Percentiles rank a stretch among this genome's conserved stretches.
phyloP scores from a whole-genome alignment of 129 eudicot genomes.

The Scalesia atractyloides region DNA sequence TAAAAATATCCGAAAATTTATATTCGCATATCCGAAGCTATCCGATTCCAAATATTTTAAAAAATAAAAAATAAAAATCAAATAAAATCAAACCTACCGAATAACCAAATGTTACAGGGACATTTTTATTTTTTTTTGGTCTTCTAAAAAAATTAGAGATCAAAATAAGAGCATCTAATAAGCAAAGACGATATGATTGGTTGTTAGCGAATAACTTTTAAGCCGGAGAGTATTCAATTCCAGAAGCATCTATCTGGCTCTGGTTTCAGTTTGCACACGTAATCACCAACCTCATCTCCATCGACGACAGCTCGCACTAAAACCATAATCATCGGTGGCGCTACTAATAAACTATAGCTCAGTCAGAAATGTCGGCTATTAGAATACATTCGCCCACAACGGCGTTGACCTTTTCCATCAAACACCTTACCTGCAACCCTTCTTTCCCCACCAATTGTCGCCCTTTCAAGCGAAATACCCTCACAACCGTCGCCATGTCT shows the following conservation, averaged over 20 bases:
- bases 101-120: no score
- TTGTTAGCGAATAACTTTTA: neutral
- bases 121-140: no score
- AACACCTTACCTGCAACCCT: conserved; percentile 49
- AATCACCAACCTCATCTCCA: conserved; percentile 36
- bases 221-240: neutral
- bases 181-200: no score
- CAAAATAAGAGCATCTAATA: no score
- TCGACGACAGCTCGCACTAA: neutral
- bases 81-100: no score
- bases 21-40: no score
- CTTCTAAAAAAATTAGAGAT: no score
- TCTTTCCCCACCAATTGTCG: neutral
- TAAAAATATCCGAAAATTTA: no score
- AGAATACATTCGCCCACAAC: conserved; percentile 54
- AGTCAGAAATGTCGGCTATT: conserved; percentile 59
- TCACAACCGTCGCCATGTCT: conserved; percentile 47
- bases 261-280: conserved; percentile 13
- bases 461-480: conserved; percentile 28
- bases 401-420: conserved; percentile 51
- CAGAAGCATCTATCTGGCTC: conserved; percentile 9
- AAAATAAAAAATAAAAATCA: no score
- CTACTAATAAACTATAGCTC: neutral
- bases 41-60: no score
- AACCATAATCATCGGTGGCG: neutral